Evolutionary conservation across 2,329 filamentous ascomycete species (phyloP), one percentile per base, ranked within the genome.

Genomic region (Fusarium floridanum): DNA sequence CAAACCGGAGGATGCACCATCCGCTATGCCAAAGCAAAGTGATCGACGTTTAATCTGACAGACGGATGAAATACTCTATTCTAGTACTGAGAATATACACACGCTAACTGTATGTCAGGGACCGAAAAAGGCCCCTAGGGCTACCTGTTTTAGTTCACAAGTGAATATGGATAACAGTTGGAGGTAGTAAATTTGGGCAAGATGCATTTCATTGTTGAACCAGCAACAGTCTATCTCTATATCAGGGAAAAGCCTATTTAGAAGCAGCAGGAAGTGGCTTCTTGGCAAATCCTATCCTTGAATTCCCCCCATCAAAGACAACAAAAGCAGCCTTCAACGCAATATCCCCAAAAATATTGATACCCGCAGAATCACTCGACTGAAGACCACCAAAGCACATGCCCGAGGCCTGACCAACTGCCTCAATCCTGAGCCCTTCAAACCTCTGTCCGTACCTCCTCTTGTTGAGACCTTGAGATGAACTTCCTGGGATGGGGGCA

Each of bases 331-430:
- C 87, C 83, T 91, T 90, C 81, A 91, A 89, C 70, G 91, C 88
- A 76, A 91, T 86, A 73, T 91, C 89, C 24, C 89, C 89, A 78
- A 89, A 91, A 77, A 94, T 92, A 81, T 91, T 90, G 32, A 87
- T 85, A 8, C 61, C 67, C 8, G 76, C 62, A 12, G 70, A 70
- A 10, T 66, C 64, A 59, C 89, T 91, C 34, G 88, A 85, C 83
- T 94, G 92, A n/a, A 94, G 83, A 75, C 91, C 92, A 65, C 91
- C 92, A 73, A 92, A 93, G 84, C 92, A 94, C 16, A 17, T 59
- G 11, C 60, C 53, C 1, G 65, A 22, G 11, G 17, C 27, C 48
- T 53, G 48, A 14, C 6, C 48, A 14, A 10, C 48, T 32, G 48
- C 48, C 17, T 53, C 10, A 12, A 4, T 10, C 27, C 32, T 53